These are phyloP conservation scores for Diplodia intermedia DNA, from an alignment of 2,329 filamentous ascomycete species.

Conservation along the genomic window DNA sequence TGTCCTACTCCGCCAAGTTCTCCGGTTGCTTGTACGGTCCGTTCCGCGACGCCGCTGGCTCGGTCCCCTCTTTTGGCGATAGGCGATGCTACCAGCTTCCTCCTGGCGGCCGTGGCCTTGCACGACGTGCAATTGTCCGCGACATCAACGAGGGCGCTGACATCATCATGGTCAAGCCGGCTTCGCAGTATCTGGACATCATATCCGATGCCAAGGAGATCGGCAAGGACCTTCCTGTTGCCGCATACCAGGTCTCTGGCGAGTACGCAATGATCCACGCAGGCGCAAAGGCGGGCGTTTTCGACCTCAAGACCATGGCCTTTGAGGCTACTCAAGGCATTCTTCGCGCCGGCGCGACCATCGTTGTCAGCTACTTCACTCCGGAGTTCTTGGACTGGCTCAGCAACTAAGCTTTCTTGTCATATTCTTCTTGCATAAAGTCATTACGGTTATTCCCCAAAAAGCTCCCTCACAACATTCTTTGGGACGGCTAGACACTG, in stretches of 20 bases:
- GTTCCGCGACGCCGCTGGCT: constrained; percentile 95
- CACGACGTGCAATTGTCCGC: constrained; percentile 84
- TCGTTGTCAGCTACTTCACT: constrained; percentile 93
- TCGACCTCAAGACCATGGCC: constrained; percentile 92
- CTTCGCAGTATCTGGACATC: constrained; percentile 93
- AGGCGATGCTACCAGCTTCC: constrained; percentile 96
- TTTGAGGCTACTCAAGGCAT: constrained; percentile 96
- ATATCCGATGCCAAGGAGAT: constrained; percentile 97
- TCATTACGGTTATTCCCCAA: neutral
- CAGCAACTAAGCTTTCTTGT: constrained; percentile 38
- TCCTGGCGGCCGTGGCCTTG: constrained; percentile 87
- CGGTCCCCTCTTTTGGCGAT: constrained; percentile 89
- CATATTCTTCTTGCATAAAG: neutral
- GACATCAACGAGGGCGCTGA: constrained; percentile 95
- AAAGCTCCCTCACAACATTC: neutral
- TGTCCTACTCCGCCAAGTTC: constrained; percentile 99
- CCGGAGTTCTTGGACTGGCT: constrained; percentile 76
- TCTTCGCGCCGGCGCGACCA: constrained; percentile 87
- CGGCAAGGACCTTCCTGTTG: constrained; percentile 87
- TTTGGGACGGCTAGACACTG: neutral
- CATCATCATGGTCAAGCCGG: constrained; percentile 99
- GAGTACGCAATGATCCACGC: constrained; percentile 99
- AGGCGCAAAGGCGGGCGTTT: constrained; percentile 92
- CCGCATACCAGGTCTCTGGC: constrained; percentile 95
- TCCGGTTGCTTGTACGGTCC: constrained; percentile 95